A percentile compares a stretch with the other conserved stretches of the same genome.
Conservation (phyloP, 148 eudicot species). For the Rhododendron molle region DNA sequence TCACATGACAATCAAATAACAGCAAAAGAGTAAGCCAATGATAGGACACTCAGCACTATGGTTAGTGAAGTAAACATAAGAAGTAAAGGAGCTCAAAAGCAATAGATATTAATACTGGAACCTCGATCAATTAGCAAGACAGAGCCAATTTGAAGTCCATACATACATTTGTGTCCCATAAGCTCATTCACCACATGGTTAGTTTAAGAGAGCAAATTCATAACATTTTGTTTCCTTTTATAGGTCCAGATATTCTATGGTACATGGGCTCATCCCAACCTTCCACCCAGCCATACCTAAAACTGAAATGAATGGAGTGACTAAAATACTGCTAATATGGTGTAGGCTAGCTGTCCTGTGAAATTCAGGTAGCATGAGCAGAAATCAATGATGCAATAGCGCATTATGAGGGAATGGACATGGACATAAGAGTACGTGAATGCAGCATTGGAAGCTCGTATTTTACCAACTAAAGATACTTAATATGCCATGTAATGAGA, state of each 20-base stretch:
- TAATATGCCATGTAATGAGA: neutral
- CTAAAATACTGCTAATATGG: neutral
- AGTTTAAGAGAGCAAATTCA: neutral
- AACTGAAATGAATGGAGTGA: neutral
- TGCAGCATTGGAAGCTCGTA: neutral
- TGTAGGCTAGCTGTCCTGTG: neutral
- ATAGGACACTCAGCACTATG: neutral
- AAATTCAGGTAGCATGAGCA: constrained; percentile 3
- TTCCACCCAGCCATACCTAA: neutral
- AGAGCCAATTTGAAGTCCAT: neutral
- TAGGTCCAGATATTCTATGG: neutral
- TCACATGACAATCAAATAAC: neutral
- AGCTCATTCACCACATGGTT: neutral
- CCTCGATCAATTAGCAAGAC: neutral
- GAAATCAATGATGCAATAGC: neutral
- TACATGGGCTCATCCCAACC: neutral
- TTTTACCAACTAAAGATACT: neutral
- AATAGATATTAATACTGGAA: neutral
- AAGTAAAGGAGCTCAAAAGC: neutral
- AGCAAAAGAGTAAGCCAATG: neutral
- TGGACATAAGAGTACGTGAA: neutral
- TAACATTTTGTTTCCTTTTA: neutral
- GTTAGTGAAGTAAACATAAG: neutral
- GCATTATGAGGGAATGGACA: neutral
- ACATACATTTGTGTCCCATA: neutral